phyloP scores from a whole-genome alignment of 2,329 filamentous ascomycete species.

The Septoria petroselini region DNA sequence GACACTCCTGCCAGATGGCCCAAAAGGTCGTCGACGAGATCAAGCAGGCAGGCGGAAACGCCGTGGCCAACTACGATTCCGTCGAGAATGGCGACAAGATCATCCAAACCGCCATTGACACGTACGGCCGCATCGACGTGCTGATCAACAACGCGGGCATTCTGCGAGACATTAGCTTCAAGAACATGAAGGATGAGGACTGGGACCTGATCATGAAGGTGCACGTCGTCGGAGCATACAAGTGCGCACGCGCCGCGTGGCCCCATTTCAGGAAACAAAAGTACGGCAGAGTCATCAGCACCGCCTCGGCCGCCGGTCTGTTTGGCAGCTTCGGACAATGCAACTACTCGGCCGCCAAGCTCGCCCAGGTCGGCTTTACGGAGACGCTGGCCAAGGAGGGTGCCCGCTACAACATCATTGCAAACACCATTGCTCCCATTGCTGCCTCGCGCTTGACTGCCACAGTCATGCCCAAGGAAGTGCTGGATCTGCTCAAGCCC shows the following conservation, averaged over 20 bases:
- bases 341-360: conserved; percentile 97
- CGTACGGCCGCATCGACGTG: conserved; percentile 83
- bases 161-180: conserved; percentile 91
- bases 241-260: conserved; percentile 92
- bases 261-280: conserved; percentile 98
- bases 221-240: conserved; percentile 91
- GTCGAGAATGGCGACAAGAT: conserved; percentile 93
- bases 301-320: conserved; percentile 88
- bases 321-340: conserved; percentile 94
- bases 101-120: conserved; percentile 80
- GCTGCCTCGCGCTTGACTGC: conserved; percentile 94
- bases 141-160: conserved; percentile 98
- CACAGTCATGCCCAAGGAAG: conserved; percentile 92
- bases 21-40: conserved; percentile 82
- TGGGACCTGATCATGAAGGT: conserved; percentile 95
- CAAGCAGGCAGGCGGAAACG: conserved; percentile 84
- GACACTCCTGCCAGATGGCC: conserved; percentile 58
- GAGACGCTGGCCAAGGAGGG: conserved; percentile 98
- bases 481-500: conserved; percentile 79
- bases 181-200: conserved; percentile 96
- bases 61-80: conserved; percentile 94
- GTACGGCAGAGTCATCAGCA: conserved; percentile 95
- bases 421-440: conserved; percentile 92
- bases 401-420: conserved; percentile 93
- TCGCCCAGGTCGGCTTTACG: conserved; percentile 92